phyloP scores from a whole-genome alignment of 306 rosid genomes.

The Lotus japonicus region DNA sequence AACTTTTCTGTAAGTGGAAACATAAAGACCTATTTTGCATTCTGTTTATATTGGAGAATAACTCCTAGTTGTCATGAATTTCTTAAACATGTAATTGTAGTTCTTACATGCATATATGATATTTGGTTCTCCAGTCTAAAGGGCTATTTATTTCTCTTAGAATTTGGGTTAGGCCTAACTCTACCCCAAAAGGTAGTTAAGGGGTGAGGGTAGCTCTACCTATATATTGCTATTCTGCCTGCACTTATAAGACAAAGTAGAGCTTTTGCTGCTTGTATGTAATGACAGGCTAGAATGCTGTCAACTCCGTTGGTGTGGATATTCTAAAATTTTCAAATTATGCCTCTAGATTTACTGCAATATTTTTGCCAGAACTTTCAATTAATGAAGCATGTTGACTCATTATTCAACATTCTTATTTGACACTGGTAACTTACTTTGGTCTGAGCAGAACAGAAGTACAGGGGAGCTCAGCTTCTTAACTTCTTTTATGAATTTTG shows the following conservation, averaged over 20 bases:
- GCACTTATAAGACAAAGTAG: slow-evolving; percentile 3
- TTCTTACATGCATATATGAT: not conserved
- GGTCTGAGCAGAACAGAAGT: slow-evolving; percentile 70
- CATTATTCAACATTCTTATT: slow-evolving; percentile 15
- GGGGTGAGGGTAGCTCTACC: too few relatives aligned
- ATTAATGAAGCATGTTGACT: slow-evolving; percentile 9
- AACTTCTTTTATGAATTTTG: slow-evolving; percentile 86
- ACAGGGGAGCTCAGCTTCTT: slow-evolving; percentile 98
- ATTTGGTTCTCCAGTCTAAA: not conserved
- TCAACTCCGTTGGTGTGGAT: slow-evolving; percentile 12
- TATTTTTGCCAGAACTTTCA: not conserved
- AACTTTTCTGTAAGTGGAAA: slow-evolving; percentile 81
- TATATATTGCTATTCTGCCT: slow-evolving; percentile 11
- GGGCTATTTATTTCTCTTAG: slow-evolving; percentile 1
- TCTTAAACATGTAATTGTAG: not conserved
- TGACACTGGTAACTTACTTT: slow-evolving; percentile 17
- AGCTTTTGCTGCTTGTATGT: not conserved
- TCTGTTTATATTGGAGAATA: slow-evolving; percentile 15
- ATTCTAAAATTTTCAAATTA: slow-evolving; percentile 5
- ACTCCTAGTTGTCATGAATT: not conserved
- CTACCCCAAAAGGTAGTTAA: too few relatives aligned
- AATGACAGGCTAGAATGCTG: not conserved
- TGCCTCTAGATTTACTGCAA: not conserved
- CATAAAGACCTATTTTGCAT: slow-evolving; percentile 1
- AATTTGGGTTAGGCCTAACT: too few relatives aligned